A percentile compares a stretch with the other conserved stretches of the same genome.
Conservation (phyloP, 495 filamentous ascomycete genomes). For the Neurospora pannonica region DNA sequence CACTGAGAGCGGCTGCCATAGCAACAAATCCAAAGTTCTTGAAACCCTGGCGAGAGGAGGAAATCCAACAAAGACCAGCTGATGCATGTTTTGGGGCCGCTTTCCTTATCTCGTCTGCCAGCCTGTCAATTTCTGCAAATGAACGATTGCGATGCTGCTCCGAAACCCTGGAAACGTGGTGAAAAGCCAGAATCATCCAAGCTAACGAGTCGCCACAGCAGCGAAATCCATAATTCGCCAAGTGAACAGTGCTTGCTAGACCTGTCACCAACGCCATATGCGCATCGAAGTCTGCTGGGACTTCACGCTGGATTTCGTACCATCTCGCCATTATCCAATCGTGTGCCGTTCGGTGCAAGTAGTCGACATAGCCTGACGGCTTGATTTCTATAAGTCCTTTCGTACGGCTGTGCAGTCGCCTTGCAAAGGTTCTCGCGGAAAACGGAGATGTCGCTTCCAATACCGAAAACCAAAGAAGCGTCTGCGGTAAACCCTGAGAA, state of each 20-base stretch:
- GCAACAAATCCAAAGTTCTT: background rate
- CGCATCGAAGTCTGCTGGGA: background rate
- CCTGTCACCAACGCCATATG: background rate
- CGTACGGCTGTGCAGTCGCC: background rate
- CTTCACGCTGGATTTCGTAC: background rate
- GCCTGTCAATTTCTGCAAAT: background rate
- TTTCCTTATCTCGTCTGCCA: background rate
- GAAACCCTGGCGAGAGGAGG: background rate
- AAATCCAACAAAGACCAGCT: background rate
- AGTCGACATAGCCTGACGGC: background rate
- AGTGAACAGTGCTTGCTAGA: background rate
- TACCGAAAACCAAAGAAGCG: background rate
- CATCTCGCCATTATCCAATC: background rate
- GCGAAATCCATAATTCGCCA: accelerated
- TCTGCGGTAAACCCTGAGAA: background rate
- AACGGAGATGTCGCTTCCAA: background rate
- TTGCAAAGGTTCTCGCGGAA: background rate
- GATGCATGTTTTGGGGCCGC: background rate
- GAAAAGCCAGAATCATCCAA: background rate
- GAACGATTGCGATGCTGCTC: background rate
- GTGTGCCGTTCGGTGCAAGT: background rate
- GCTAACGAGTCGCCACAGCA: background rate
- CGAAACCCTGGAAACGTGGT: background rate
- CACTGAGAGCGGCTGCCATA: background rate
- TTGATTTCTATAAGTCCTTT: background rate